These are phyloP conservation scores for Mucor racemosus DNA, from an alignment of 371 early-diverging fungal species.

Conservation along the genomic window DNA sequence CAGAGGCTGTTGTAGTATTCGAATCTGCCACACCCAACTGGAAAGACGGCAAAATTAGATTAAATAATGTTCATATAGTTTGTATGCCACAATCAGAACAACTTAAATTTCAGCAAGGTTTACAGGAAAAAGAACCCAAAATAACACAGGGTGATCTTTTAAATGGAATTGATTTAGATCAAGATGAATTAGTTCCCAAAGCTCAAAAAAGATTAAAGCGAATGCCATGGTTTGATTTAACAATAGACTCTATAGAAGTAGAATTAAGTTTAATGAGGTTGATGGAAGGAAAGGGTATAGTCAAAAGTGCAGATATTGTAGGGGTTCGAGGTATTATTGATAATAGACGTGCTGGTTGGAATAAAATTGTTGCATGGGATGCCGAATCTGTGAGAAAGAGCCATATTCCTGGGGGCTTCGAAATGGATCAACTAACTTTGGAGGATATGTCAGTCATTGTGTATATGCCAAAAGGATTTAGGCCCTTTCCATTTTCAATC, in stretches of 20 bases:
- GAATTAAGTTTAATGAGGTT: conserved; percentile 87
- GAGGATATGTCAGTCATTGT: conserved; percentile 41
- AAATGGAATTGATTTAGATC: conserved; percentile 37
- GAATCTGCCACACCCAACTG: conserved; percentile 94
- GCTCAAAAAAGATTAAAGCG: conserved; percentile 36
- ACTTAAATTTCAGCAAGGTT: conserved; percentile 34
- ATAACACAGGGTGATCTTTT: conserved; percentile 35
- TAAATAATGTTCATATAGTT: conserved; percentile 77
- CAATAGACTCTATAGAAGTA: conserved; percentile 84
- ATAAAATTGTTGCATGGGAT: conserved; percentile 63
- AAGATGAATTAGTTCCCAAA: conserved; percentile 37
- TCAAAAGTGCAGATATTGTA: conserved; percentile 78
- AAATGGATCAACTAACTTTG: conserved; percentile 70
- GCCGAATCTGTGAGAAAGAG: conserved; percentile 62
- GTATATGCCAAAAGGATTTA: conserved; percentile 66
- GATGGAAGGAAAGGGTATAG: conserved; percentile 89
- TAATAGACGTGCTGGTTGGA: conserved; percentile 82
- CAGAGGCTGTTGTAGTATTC: conserved; percentile 83
- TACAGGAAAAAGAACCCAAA: neutral
- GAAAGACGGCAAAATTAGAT: conserved; percentile 85
- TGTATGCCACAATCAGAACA: conserved; percentile 52
- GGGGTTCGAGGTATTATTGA: conserved; percentile 92
- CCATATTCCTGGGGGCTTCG: conserved; percentile 82
- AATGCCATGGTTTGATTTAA: conserved; percentile 75
- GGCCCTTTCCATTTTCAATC: conserved; percentile 88